Percentiles rank a stretch among this genome's conserved stretches.
Conservation (phyloP, 2,329 filamentous ascomycete genomes). For the Penicillium sclerotigenum region DNA sequence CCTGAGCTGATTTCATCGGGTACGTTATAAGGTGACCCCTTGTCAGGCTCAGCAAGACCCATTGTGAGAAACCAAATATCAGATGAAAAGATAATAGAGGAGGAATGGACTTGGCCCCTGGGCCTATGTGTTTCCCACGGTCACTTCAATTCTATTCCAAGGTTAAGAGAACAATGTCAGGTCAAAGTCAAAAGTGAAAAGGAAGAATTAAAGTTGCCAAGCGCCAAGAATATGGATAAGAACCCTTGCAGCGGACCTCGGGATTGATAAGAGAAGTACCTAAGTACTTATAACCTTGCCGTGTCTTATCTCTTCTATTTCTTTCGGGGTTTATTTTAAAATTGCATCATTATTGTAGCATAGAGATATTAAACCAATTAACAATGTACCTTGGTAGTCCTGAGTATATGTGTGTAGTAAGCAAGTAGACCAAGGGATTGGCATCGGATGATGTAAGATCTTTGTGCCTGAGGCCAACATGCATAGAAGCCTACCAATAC, state of each 20-base stretch:
- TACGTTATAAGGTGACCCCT: slow-evolving; percentile 12
- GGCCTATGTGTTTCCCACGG: background rate
- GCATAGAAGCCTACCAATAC: background rate
- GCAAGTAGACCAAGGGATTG: background rate
- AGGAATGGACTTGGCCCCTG: background rate
- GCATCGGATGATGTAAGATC: background rate
- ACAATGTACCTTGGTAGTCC: background rate
- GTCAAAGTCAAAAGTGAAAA: background rate
- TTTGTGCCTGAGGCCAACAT: background rate
- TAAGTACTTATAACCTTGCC: background rate
- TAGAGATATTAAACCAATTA: background rate
- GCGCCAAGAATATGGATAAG: slow-evolving; percentile 5
- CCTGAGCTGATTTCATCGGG: slow-evolving; percentile 16
- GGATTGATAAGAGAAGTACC: slow-evolving; percentile 2
- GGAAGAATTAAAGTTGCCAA: slow-evolving; percentile 18
- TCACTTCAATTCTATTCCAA: background rate
- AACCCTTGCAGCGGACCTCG: background rate
- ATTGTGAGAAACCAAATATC: slow-evolving; percentile 8
- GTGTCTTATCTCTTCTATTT: background rate
- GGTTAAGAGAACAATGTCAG: background rate
- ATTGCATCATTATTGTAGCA: background rate
- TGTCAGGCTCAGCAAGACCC: slow-evolving; percentile 15
- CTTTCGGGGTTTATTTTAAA: background rate
- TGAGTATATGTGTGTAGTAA: background rate
- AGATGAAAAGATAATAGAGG: background rate